Evolutionary conservation across 2,329 filamentous ascomycete genomes (phyloP), one percentile per base, ranked within the genome.

Genomic region (Hypoxylon sp.): DNA sequence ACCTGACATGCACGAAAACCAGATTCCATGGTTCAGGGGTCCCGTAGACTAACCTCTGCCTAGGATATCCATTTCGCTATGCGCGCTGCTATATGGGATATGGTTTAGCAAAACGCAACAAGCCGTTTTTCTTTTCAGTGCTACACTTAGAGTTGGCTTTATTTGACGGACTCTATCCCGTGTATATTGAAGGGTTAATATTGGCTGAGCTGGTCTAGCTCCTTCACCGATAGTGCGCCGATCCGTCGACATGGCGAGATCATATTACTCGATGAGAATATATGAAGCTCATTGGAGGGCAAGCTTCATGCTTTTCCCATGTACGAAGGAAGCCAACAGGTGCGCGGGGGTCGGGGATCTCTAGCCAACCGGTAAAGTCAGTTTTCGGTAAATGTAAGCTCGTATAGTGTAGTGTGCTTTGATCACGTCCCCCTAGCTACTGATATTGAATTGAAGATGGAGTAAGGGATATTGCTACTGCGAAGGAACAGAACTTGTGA

Each of bases 261-360:
- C 5, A 17, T n/a, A 40, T 44, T 53, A 48, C 37, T 44, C 31
- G 36, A 47, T 42, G 3, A 25, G 13, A 40, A 49, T 13, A 25
- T 40, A 40, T 34, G 27, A 27, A 35, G 35, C n/a, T 17, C 2
- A 11, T 20, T 25, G 16, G 13, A n/a, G 8, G 21, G 37, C 43
- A n/a, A n/a, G n/a, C n/a, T n/a, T 20, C 21, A 12, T 5, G 19
- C 12, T 17, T n/a, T 27, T 31, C 1, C 9, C 25, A 13, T 11
- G 25, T 17, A 17, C 11, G 13, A 35, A 16, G 25, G 23, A 21
- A 20, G 8, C 13, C 17, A 20, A 12, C 30, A 9, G 20, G 19
- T 26, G 13, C 34, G 51, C 31, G 44, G 40, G 40, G 45, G 26
- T 41, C 19, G 35, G 50, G 26, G 17, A 50, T 50, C 34, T 44